Evolutionary conservation across 164 flowering plant genomes (phyloP).

Genomic region (Amborella trichopoda): DNA sequence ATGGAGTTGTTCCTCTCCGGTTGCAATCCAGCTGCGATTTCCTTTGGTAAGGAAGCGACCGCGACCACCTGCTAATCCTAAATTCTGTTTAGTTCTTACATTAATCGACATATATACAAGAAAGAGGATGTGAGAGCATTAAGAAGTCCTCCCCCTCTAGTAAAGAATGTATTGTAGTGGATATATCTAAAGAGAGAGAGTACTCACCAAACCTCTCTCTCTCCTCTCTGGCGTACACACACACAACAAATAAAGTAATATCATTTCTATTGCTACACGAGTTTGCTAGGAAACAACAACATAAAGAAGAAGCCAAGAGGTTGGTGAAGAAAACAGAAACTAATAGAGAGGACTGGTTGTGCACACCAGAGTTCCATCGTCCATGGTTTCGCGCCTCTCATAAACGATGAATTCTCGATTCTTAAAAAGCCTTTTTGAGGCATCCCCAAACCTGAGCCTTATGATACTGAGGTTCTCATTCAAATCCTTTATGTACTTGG

Average conservation of each 20-base stretch:
- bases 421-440: slow-evolving; percentile 58
- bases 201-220: no score
- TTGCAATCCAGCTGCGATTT: slow-evolving; percentile 78
- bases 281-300: no score
- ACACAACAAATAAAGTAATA: no score
- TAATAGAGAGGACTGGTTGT: not conserved
- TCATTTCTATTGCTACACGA: no score
- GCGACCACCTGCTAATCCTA: slow-evolving; percentile 55
- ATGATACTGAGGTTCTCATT: slow-evolving; percentile 70
- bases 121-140: no score
- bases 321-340: not conserved
- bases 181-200: no score
- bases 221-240: no score
- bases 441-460: slow-evolving; percentile 55
- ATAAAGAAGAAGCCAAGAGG: no score
- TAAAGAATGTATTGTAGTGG: no score
- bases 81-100: not conserved
- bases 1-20: slow-evolving; percentile 60
- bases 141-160: no score
- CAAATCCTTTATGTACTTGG: slow-evolving; percentile 62
- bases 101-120: no score
- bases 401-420: slow-evolving; percentile 84
- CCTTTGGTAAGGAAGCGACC: slow-evolving; percentile 85
- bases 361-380: slow-evolving; percentile 76
- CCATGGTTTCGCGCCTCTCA: slow-evolving; percentile 82